phyloP scores from a whole-genome alignment of 169 alveolate genomes.

The Eimeria maxima region DNA sequence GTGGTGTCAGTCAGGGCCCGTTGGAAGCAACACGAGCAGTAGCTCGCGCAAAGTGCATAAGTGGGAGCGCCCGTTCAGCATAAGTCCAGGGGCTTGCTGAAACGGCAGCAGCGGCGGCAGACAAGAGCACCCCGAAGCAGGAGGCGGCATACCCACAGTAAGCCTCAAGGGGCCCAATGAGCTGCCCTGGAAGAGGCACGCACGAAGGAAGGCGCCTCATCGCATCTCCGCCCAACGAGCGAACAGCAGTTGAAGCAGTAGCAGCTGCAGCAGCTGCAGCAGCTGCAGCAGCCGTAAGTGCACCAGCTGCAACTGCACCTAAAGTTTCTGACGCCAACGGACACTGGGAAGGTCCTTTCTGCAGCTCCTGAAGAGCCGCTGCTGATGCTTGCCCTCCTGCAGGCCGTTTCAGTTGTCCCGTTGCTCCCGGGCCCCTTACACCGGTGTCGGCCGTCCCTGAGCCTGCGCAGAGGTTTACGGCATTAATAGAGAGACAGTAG shows the following conservation, averaged over 20 bases:
- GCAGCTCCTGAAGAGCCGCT: background rate
- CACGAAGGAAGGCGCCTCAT: slow-evolving; percentile 53
- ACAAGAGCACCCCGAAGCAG: background rate
- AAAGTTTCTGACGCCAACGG: background rate
- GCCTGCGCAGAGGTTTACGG: background rate
- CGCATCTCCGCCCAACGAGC: background rate
- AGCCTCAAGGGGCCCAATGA: slow-evolving; percentile 44
- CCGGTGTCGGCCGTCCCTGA: background rate
- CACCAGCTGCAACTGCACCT: background rate
- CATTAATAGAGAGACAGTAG: background rate
- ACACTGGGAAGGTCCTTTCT: background rate
- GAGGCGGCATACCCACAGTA: slow-evolving; percentile 18
- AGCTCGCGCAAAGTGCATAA: background rate
- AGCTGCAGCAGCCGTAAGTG: background rate
- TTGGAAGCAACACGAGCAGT: background rate
- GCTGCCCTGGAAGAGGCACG: slow-evolving; percentile 48
- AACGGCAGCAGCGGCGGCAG: background rate
- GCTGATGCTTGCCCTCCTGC: background rate
- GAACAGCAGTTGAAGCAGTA: background rate
- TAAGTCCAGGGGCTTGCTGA: background rate
- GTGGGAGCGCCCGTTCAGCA: background rate
- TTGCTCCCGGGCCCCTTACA: background rate
- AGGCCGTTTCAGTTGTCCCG: background rate
- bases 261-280: background rate
- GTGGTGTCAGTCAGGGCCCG: background rate